Conservation (phyloP, 805 yeast genomes). For the Hanseniaspora meyeri region DNA sequence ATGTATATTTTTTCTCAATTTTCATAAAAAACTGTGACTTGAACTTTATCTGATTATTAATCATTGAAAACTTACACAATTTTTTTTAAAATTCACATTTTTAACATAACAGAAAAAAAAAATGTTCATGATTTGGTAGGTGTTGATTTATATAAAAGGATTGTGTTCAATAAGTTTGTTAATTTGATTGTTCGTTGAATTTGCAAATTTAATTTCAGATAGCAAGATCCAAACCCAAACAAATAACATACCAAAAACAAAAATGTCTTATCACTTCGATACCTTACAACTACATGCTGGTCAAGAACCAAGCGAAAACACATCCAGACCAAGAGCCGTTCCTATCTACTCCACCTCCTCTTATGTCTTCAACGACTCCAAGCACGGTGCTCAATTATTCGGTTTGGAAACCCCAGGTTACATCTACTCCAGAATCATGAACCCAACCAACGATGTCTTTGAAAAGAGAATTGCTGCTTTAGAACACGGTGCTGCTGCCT, state of each 20-base stretch:
- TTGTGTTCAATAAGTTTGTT: neutral
- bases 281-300: conserved; percentile 94
- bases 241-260: neutral
- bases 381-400: conserved; percentile 85
- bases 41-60: neutral
- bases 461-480: conserved; percentile 87
- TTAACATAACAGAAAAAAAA: neutral
- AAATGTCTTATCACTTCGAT: conserved; percentile 60
- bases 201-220: too few relatives aligned
- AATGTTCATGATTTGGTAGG: neutral
- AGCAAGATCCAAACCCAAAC: neutral
- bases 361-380: conserved; percentile 72
- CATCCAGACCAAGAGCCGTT: conserved; percentile 70
- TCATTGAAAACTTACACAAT: neutral
- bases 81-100: neutral
- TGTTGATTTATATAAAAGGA: neutral
- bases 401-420: conserved; percentile 74
- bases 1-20: too few relatives aligned
- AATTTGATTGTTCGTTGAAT: too few relatives aligned
- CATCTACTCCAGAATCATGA: conserved; percentile 80
- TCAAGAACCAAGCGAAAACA: conserved; percentile 52
- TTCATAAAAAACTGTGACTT: conserved; percentile 3
- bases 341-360: conserved; percentile 91
- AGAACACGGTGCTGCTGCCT: conserved; percentile 84
- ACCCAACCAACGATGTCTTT: conserved; percentile 85